Conservation (phyloP, 192 early-diverging fungal species). For the Dissophora globulifera region DNA sequence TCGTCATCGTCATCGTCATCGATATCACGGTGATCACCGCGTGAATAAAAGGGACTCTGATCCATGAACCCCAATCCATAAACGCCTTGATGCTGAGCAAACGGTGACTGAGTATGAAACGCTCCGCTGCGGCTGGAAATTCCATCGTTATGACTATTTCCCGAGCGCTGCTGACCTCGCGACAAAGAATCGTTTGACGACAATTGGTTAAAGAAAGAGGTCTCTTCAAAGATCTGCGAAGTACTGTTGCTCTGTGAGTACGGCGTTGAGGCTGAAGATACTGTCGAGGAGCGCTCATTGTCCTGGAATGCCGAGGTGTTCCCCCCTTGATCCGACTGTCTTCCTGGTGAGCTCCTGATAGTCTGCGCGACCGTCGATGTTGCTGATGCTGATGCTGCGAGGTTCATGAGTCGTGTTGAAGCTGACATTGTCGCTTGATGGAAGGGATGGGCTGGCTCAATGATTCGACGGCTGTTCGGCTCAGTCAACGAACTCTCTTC, state of each 20-base stretch:
- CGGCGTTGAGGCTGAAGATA: slow-evolving; percentile 35
- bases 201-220: slow-evolving; percentile 47
- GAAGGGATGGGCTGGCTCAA: slow-evolving; percentile 42
- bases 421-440: slow-evolving; percentile 35
- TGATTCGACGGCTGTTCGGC: neutral
- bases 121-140: neutral
- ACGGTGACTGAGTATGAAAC: slow-evolving; percentile 7
- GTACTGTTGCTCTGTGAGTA: slow-evolving; percentile 52
- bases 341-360: slow-evolving; percentile 8
- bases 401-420: neutral
- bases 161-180: slow-evolving; percentile 25
- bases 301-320: slow-evolving; percentile 12
- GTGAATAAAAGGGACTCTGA: neutral
- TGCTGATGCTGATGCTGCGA: neutral
- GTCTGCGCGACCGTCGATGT: neutral
- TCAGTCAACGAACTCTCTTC: slow-evolving; percentile 13
- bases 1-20: slow-evolving; percentile 16
- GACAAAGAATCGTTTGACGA: slow-evolving; percentile 44
- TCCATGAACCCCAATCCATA: slow-evolving; percentile 37
- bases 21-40: neutral
- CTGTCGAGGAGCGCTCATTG: slow-evolving; percentile 30
- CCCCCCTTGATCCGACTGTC: neutral
- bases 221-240: slow-evolving; percentile 52
- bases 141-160: neutral
- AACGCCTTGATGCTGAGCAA: neutral